These are phyloP conservation scores for Periconia macrospinosa DNA, from an alignment of 2,329 filamentous ascomycete genomes.

Conservation along the genomic window DNA sequence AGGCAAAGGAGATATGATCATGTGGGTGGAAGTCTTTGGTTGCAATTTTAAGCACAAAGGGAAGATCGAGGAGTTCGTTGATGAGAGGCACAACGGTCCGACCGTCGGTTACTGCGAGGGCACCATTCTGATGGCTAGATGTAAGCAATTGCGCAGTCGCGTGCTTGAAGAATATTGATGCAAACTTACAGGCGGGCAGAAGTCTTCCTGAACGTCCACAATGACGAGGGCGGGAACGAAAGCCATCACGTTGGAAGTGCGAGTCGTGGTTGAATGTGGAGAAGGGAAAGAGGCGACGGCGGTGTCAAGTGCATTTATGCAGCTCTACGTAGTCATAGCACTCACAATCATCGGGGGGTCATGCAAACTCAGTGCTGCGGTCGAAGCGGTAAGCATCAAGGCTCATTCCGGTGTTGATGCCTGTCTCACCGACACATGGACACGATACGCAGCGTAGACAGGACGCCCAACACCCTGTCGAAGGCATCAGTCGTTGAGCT, in stretches of 20 bases:
- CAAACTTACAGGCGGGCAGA: constrained; percentile 77
- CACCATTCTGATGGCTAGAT: constrained; percentile 63
- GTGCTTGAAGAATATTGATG: background rate
- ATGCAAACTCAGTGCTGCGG: background rate
- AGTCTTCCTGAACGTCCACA: constrained; percentile 92
- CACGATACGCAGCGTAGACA: background rate
- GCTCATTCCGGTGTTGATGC: too few species aligned
- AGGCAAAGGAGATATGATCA: constrained; percentile 85
- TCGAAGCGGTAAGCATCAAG: background rate
- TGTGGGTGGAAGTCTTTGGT: constrained; percentile 91
- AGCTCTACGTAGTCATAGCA: background rate
- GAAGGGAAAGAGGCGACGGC: background rate
- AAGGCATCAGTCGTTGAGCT: background rate
- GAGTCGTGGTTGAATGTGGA: background rate
- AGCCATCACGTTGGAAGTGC: constrained; percentile 19
- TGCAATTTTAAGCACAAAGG: constrained; percentile 75
- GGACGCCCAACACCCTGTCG: background rate
- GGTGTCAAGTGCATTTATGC: background rate
- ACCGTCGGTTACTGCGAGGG: constrained; percentile 78
- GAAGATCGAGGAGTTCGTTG: constrained; percentile 72
- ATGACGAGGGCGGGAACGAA: constrained; percentile 65
- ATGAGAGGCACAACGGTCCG: constrained; percentile 70
- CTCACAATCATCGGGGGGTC: background rate
- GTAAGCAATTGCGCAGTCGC: background rate
- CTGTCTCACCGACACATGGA: background rate